These are phyloP conservation scores for Rhizoclosmatium globosum DNA, from an alignment of 192 early-diverging fungal species.

Conservation along the genomic window DNA sequence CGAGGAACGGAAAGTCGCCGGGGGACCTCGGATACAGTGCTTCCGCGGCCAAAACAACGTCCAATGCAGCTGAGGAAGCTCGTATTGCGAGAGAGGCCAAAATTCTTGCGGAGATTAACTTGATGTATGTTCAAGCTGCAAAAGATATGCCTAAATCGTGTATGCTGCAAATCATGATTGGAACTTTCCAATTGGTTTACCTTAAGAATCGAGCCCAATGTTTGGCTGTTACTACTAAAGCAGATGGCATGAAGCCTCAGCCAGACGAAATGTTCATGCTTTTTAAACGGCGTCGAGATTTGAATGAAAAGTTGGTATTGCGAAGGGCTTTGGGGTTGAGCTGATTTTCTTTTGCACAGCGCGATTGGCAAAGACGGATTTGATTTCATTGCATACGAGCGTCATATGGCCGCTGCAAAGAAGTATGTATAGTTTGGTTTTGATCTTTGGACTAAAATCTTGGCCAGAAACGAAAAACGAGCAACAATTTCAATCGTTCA, in stretches of 20 bases:
- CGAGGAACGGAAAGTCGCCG: conserved; percentile 6
- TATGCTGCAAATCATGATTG: conserved; percentile 43
- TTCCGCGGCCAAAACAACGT: not conserved
- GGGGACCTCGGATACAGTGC: conserved; percentile 7
- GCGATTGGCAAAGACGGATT: conserved; percentile 42
- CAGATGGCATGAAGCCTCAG: conserved; percentile 33
- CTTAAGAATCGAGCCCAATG: conserved; percentile 52
- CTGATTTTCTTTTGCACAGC: not conserved
- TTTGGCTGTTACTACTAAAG: conserved; percentile 42
- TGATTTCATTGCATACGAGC: conserved; percentile 54
- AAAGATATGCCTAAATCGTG: conserved; percentile 42
- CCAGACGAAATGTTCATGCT: conserved; percentile 51
- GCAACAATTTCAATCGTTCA: conserved; percentile 44
- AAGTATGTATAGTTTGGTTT: conserved; percentile 11
- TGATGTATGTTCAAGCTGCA: conserved; percentile 19
- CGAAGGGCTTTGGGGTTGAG: conserved; percentile 20
- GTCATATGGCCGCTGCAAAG: conserved; percentile 38
- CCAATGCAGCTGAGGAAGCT: conserved; percentile 1
- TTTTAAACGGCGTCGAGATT: conserved; percentile 39
- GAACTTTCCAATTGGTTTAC: conserved; percentile 48
- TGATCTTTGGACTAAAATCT: not conserved
- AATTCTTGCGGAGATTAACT: conserved; percentile 32
- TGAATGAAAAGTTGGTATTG: conserved; percentile 43
- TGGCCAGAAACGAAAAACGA: conserved; percentile 8
- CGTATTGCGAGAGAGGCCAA: conserved; percentile 9